Evolutionary conservation across 2,329 filamentous ascomycete species (phyloP), one percentile per base, ranked within the genome.

Genomic region (Fusarium burgessii): DNA sequence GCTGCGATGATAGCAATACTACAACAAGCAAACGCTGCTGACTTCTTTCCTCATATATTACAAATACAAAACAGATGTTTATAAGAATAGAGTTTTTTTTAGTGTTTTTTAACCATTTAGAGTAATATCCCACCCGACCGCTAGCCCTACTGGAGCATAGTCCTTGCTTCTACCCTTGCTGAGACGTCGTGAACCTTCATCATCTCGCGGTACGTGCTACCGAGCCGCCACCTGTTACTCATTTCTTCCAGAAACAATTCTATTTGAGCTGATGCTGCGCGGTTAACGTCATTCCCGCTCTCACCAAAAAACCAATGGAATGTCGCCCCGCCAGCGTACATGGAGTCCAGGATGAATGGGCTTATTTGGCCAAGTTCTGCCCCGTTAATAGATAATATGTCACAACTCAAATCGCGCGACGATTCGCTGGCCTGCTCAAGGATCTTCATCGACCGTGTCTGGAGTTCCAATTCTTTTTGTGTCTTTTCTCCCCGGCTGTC

Each of bases 381-480:
- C 23, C 8, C 18, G 7, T 23, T 13, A 0, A 1, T 1, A 0
- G 2, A 6, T 1, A 35, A 17, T 8, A 35, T 12, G 1, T 35
- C 7, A 20, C 6, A 25, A 5, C 12, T 8, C 3, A 50, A 3
- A 18, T 5, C 18, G 1, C 33, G 46, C 23, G 33, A 6, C 0
- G 14, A 15, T 14, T 50, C 20, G 20, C 46, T 35, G 12, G 20
- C 8, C 32, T 50, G 46, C 11, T 35, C 20, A 2, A 50, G 23
- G 4, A 25, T 50, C 10, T 4, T 3, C 46, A 50, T 50, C 3
- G 46, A 50, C 10, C 23, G 29, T 4, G 5, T 50, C 8, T 25
- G 46, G 3, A 50, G 46, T 11, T 50, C 32, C 1, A 50, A 6
- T 8, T 50, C 46, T 3, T 35, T 11, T 4, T 35, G 20, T 11